Percentiles rank a stretch among this genome's conserved stretches.
These are phyloP conservation scores for Suillus discolor DNA, from an alignment of 768 basidiomycete genomes.

Conservation along the genomic window DNA sequence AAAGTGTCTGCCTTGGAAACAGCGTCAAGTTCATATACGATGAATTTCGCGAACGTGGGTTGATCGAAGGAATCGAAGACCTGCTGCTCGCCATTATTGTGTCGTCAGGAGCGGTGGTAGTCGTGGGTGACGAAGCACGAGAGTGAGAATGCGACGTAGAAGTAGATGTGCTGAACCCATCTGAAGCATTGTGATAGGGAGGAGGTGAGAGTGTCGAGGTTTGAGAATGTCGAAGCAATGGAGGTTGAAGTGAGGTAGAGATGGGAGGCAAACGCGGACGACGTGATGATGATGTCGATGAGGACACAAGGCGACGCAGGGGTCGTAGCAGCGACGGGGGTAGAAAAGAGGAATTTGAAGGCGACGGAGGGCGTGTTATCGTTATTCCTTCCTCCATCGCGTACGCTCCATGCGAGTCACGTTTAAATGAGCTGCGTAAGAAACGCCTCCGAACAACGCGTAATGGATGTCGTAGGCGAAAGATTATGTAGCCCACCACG, in stretches of 20 bases:
- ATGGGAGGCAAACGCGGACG: slow-evolving; percentile 29
- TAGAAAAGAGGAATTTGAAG: slow-evolving; percentile 20
- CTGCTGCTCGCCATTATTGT: slow-evolving; percentile 30
- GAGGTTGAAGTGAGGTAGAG: slow-evolving; percentile 7
- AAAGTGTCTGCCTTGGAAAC: slow-evolving; percentile 45
- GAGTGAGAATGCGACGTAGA: slow-evolving; percentile 35
- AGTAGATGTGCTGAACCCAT: slow-evolving; percentile 31
- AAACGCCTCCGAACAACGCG: slow-evolving; percentile 45
- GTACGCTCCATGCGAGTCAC: slow-evolving; percentile 29
- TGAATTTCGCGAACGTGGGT: slow-evolving; percentile 63
- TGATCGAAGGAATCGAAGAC: slow-evolving; percentile 44
- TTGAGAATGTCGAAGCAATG: slow-evolving; percentile 9
- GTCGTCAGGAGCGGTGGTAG: slow-evolving; percentile 18
- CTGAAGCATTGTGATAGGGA: slow-evolving; percentile 26
- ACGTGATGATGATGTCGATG: slow-evolving; percentile 19
- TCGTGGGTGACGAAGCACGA: slow-evolving; percentile 32
- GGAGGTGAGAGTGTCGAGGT: slow-evolving; percentile 15
- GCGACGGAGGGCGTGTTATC: slow-evolving; percentile 21
- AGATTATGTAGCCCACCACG: slow-evolving; percentile 45
- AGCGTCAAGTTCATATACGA: slow-evolving; percentile 66
- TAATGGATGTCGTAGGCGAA: slow-evolving; percentile 61
- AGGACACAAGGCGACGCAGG: slow-evolving; percentile 29
- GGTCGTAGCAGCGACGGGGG: slow-evolving; percentile 30
- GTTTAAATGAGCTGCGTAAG: slow-evolving; percentile 44
- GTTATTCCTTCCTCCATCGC: slow-evolving; percentile 50